Evolutionary conservation across 345 rosid genomes (phyloP).

Genomic region (Nasturtium officinale): DNA sequence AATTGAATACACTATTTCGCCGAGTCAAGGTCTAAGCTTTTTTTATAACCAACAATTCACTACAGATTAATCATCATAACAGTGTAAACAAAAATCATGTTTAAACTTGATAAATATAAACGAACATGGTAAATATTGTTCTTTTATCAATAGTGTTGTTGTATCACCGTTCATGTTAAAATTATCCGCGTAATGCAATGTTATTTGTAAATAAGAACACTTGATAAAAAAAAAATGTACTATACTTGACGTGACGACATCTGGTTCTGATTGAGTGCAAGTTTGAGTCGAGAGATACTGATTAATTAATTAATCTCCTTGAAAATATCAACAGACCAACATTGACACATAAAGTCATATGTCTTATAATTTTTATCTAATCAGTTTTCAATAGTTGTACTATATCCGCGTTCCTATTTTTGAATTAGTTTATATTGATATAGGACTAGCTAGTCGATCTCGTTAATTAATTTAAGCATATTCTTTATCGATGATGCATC

Average conservation of each 20-base stretch:
- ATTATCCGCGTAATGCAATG: background rate
- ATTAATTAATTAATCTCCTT: background rate
- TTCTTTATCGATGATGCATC: background rate
- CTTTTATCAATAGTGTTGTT: background rate
- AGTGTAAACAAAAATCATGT: background rate
- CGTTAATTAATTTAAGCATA: background rate
- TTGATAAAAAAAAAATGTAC: background rate
- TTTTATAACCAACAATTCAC: background rate
- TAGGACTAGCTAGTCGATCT: background rate
- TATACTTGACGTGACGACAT: background rate
- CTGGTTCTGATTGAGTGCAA: slow-evolving; percentile 29
- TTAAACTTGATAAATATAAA: background rate
- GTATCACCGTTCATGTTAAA: background rate
- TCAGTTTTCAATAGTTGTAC: slow-evolving; percentile 2
- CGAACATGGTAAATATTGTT: background rate
- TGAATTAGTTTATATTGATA: background rate
- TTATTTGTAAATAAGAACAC: background rate
- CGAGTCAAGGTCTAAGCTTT: no score
- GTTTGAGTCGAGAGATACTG: slow-evolving; percentile 23
- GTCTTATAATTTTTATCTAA: background rate
- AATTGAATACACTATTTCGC: no score
- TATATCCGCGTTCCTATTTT: background rate
- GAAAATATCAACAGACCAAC: background rate
- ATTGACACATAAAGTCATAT: slow-evolving; percentile 11
- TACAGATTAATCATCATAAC: background rate